Conservation (phyloP, 2,329 filamentous ascomycete genomes). For the Lecanicillium sp. region DNA sequence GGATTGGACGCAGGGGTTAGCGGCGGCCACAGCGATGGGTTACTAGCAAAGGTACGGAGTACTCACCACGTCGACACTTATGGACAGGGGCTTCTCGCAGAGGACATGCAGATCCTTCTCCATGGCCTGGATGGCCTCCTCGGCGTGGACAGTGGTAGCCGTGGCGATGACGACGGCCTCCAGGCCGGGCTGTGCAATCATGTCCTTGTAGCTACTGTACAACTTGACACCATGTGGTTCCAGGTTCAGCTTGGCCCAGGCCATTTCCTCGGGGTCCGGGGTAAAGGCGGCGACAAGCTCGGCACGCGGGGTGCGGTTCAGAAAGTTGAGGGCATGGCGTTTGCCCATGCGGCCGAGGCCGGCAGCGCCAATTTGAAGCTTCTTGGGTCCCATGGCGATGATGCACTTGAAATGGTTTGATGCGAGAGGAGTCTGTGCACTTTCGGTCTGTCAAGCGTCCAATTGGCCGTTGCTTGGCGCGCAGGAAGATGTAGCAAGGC, state of each 20-base stretch:
- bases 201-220: constrained; percentile 37
- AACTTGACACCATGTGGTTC: constrained; percentile 33
- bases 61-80: constrained; percentile 49
- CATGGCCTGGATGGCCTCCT: constrained; percentile 50
- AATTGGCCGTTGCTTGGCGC: too few relatives aligned
- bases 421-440: too few relatives aligned
- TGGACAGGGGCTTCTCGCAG: constrained; percentile 54
- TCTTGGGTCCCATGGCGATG: constrained; percentile 14
- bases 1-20: constrained; percentile 30
- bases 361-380: constrained; percentile 35
- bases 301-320: constrained; percentile 37
- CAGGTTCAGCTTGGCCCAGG: constrained; percentile 35
- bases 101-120: constrained; percentile 46
- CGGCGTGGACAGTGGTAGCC: constrained; percentile 46
- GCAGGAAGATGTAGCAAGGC: too few relatives aligned
- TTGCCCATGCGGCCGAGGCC: constrained; percentile 46
- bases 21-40: too few relatives aligned
- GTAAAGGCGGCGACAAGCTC: constrained; percentile 42
- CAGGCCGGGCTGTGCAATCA: constrained; percentile 30
- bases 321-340: constrained; percentile 40
- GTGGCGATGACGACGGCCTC: constrained; percentile 34
- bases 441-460: too few relatives aligned
- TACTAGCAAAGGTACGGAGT: neutral
- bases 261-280: constrained; percentile 33
- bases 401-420: too few relatives aligned